Evolutionary conservation across 768 basidiomycete species (phyloP).

Genomic region (Amyloporia xantha): DNA sequence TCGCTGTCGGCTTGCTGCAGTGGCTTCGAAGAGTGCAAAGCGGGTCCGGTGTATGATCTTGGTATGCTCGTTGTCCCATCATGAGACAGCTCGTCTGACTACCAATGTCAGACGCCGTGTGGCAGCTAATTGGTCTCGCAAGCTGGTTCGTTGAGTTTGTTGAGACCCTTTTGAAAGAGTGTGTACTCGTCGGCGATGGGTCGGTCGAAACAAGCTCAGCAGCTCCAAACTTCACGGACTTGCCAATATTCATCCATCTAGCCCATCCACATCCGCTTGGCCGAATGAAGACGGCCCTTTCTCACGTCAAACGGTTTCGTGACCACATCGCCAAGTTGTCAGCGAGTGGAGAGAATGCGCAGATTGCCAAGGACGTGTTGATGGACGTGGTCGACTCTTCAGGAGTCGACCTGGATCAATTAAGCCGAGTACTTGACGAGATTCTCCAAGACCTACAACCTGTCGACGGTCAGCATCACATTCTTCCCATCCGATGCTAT

Average conservation of each 20-base stretch:
- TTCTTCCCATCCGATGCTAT: background rate
- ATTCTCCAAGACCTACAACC: constrained; percentile 25
- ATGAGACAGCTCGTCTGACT: constrained; percentile 4
- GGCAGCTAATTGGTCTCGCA: constrained; percentile 62
- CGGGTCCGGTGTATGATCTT: constrained; percentile 55
- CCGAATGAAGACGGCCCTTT: constrained; percentile 42
- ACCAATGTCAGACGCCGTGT: constrained; percentile 50
- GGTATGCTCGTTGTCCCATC: constrained; percentile 31
- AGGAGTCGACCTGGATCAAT: constrained; percentile 50
- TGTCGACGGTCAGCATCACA: constrained; percentile 17
- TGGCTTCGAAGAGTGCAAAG: constrained; percentile 64
- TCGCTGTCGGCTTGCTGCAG: constrained; percentile 52
- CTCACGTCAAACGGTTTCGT: constrained; percentile 54
- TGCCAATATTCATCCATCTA: constrained; percentile 49
- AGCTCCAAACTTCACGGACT: constrained; percentile 5
- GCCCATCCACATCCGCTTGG: constrained; percentile 55
- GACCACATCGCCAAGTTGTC: constrained; percentile 44
- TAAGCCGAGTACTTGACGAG: constrained; percentile 43
- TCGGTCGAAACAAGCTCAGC: background rate
- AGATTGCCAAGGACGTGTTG: constrained; percentile 57
- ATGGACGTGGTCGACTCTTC: constrained; percentile 59
- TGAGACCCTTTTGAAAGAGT: constrained; percentile 55
- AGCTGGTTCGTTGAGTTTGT: constrained; percentile 57
- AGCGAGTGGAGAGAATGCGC: constrained; percentile 54
- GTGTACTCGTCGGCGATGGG: constrained; percentile 26